Base-by-base conservation (phyloP, 495 filamentous ascomycete genomes). In the Daldinia loculata region DNA sequence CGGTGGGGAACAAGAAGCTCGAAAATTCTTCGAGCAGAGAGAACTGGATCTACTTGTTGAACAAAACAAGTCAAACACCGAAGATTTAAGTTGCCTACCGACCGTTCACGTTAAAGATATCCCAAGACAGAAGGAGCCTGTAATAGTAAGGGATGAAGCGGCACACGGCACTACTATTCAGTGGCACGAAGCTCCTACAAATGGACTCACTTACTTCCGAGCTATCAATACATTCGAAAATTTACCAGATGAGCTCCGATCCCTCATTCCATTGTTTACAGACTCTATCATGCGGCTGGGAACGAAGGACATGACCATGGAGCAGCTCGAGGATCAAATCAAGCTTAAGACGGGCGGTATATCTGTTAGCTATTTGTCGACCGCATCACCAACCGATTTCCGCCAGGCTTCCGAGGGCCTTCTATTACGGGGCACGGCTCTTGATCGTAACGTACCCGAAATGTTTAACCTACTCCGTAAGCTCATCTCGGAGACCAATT, bases 311-410 rank as follows among this genome's bases (percentile, higher is more conserved):
- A 91, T 89, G 82, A 88, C 91, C 0, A 97, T 97, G 93, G 96
- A 97, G 77, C 87, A 98, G 76, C 86, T 97, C 45, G 95, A 99
- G 77, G 95, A 98, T 76, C 80, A 93, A 43, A 98, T 98, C 75
- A 98, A 97, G 74, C 83, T 98, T 12, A 97, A 97, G 80, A 99
- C 95, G 5, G 95, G 95, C n/a, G 95, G 95, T 12, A 85, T 99
- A 12, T 90, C 87, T 9, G 89, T 93, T 26, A 88, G 89, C 0
- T 93, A 95, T 63, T 88, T 94, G 80, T 84, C 92, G 24, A 86
- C 92, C 1, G 87, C 94, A 0, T 91, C 88, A 12, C 93, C 95
- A 6, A 85, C 82, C 11, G 87, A 94, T 58, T 86, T 93, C 50
- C 84, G 84, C 4, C 81, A 85, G 65, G 90, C 87, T 19, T 88